phyloP scores from a whole-genome alignment of 140 eudicot species.

The Anethum foeniculum region DNA sequence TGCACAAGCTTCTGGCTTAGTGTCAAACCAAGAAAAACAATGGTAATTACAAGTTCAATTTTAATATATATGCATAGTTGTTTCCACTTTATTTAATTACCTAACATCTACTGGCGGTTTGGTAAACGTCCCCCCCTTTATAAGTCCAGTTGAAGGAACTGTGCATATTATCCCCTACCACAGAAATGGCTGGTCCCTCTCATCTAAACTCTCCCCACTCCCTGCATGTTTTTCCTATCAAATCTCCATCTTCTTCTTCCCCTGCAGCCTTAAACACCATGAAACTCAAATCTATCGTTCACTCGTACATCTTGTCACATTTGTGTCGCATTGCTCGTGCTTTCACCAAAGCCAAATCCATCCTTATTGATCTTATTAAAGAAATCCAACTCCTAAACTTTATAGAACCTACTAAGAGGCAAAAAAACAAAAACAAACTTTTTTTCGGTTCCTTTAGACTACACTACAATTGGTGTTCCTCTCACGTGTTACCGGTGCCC shows the following conservation, averaged over 20 bases:
- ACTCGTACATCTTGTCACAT: slow-evolving; percentile 71
- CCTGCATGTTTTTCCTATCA: slow-evolving; percentile 39
- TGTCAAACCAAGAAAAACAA: slow-evolving; percentile 11
- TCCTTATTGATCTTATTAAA: slow-evolving; percentile 41
- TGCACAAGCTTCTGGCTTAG: slow-evolving; percentile 5
- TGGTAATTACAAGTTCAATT: background rate
- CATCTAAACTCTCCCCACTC: slow-evolving; percentile 30
- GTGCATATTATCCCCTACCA: slow-evolving; percentile 19
- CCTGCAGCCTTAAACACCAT: slow-evolving; percentile 35
- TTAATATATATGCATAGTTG: slow-evolving; percentile 41
- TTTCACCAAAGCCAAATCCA: slow-evolving; percentile 63
- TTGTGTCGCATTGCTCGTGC: slow-evolving; percentile 57
- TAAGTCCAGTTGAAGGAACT: slow-evolving; percentile 33
- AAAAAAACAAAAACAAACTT: slow-evolving; percentile 49
- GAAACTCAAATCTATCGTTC: slow-evolving; percentile 69
- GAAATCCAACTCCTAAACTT: slow-evolving; percentile 44
- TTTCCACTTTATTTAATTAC: slow-evolving; percentile 50
- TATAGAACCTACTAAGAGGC: slow-evolving; percentile 31
- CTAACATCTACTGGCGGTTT: slow-evolving; percentile 28
- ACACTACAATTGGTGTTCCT: slow-evolving; percentile 93
- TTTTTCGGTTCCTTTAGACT: slow-evolving; percentile 80
- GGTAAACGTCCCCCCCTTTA: slow-evolving; percentile 53
- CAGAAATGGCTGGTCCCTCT: slow-evolving; percentile 43
- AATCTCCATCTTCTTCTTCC: slow-evolving; percentile 31
- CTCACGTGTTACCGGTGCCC: slow-evolving; percentile 68